Evolutionary conservation across 1,139 yeast species (phyloP).

Genomic region (Scheffersomyces cryptocercus): DNA sequence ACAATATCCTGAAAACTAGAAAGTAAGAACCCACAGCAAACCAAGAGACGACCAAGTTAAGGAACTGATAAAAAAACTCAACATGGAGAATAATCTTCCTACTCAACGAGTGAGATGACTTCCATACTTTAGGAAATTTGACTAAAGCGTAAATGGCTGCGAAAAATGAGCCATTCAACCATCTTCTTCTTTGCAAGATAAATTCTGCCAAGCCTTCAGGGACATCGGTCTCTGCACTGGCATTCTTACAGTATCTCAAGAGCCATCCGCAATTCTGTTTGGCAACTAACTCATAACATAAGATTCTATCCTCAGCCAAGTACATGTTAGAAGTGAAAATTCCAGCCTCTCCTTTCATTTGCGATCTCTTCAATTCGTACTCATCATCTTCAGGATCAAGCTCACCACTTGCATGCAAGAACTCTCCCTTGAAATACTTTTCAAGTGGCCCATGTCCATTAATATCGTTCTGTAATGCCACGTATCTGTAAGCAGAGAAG

Average conservation of each 20-base stretch:
- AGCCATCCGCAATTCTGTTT: slow-evolving; percentile 46
- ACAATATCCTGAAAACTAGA: slow-evolving; percentile 75
- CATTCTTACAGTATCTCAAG: slow-evolving; percentile 47
- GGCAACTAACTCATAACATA: slow-evolving; percentile 51
- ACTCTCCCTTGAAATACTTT: slow-evolving; percentile 51
- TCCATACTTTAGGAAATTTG: slow-evolving; percentile 47
- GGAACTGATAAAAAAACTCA: slow-evolving; percentile 45
- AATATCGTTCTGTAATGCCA: slow-evolving; percentile 44
- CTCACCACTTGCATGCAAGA: slow-evolving; percentile 46
- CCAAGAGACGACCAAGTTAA: slow-evolving; percentile 64
- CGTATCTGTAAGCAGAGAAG: slow-evolving; percentile 44
- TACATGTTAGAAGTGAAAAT: slow-evolving; percentile 54
- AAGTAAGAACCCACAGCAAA: slow-evolving; percentile 80
- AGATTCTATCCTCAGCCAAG: slow-evolving; percentile 51
- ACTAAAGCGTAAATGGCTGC: slow-evolving; percentile 50
- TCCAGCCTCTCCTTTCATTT: slow-evolving; percentile 47
- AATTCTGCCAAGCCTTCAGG: slow-evolving; percentile 50
- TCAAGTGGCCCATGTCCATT: slow-evolving; percentile 49
- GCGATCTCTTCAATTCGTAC: slow-evolving; percentile 37
- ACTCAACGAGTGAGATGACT: slow-evolving; percentile 41
- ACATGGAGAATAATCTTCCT: slow-evolving; percentile 44
- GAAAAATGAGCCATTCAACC: slow-evolving; percentile 53
- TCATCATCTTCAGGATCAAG: slow-evolving; percentile 50
- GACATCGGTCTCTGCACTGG: slow-evolving; percentile 52
- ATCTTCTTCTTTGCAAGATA: slow-evolving; percentile 50